A percentile compares a stretch with the other conserved stretches of the same genome.
phyloP scores from a whole-genome alignment of 257 asterid species.

The Primulina tabacum region DNA sequence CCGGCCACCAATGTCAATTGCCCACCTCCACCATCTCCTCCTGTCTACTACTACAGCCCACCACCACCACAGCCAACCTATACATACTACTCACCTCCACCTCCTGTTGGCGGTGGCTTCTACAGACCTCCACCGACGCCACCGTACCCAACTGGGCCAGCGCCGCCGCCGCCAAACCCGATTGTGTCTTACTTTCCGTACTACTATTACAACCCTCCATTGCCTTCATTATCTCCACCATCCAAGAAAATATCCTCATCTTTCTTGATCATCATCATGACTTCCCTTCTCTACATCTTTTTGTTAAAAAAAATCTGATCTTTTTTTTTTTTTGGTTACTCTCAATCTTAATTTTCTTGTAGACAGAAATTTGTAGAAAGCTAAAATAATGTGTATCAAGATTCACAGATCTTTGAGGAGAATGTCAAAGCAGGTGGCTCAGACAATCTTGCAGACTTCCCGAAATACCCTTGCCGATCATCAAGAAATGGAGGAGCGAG shows the following conservation, averaged over 20 bases:
- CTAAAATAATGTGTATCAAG: slow-evolving; percentile 42
- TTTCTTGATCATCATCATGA: slow-evolving; percentile 22
- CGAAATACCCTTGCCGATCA: slow-evolving; percentile 18
- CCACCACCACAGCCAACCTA: slow-evolving; percentile 52
- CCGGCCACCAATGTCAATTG: slow-evolving; percentile 43
- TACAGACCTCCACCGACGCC: slow-evolving; percentile 48
- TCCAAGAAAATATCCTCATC: slow-evolving; percentile 22
- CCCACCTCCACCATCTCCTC: slow-evolving; percentile 81
- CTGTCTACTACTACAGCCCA: slow-evolving; percentile 39
- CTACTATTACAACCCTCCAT: slow-evolving; percentile 65
- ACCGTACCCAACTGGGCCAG: slow-evolving; percentile 49
- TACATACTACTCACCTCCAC: slow-evolving; percentile 50
- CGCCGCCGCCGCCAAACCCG: slow-evolving; percentile 93
- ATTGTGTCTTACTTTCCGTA: slow-evolving; percentile 84
- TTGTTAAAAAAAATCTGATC: slow-evolving; percentile 3
- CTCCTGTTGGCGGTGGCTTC: slow-evolving; percentile 35
- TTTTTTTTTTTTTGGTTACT: slow-evolving; percentile 1
- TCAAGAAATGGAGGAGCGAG: slow-evolving; percentile 8
- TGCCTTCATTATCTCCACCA: slow-evolving; percentile 34
- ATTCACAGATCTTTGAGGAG: slow-evolving; percentile 51
- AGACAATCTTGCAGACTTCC: slow-evolving; percentile 20
- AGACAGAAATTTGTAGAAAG: slow-evolving; percentile 10
- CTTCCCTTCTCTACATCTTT: slow-evolving; percentile 18
- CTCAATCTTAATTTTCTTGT: not conserved
- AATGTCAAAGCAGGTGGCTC: slow-evolving; percentile 1